phyloP scores from a whole-genome alignment of 495 filamentous ascomycete genomes.

The Hypoxylon perforatum region DNA sequence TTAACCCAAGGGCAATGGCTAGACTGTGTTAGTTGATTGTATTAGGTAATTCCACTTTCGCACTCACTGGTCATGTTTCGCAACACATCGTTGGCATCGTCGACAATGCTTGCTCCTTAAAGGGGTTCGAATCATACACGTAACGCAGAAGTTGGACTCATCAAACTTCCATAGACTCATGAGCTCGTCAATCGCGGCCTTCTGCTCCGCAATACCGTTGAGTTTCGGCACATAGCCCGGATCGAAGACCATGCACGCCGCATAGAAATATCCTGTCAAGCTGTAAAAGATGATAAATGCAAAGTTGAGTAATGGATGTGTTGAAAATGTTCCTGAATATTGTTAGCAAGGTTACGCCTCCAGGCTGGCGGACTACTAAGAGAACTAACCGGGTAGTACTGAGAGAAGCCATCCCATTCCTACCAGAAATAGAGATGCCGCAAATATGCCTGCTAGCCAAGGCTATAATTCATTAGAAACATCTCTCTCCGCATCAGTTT shows the following conservation, averaged over 20 bases:
- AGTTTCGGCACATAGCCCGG: slow-evolving; percentile 96
- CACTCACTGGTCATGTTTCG: slow-evolving; percentile 95
- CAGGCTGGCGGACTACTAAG: not conserved
- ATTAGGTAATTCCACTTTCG: not conserved
- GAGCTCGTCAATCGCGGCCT: slow-evolving; percentile 85
- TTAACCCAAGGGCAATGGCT: slow-evolving; percentile 99
- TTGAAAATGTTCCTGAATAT: slow-evolving; percentile 68
- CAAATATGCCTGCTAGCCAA: slow-evolving; percentile 93
- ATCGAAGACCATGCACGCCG: slow-evolving; percentile 83
- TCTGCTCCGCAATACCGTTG: slow-evolving; percentile 86
- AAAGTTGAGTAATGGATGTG: slow-evolving; percentile 77
- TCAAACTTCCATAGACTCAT: slow-evolving; percentile 88
- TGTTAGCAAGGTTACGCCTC: slow-evolving; percentile 22
- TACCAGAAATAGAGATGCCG: slow-evolving; percentile 85
- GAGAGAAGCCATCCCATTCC: slow-evolving; percentile 77
- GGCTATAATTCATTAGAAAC: slow-evolving; percentile 64
- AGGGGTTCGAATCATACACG: slow-evolving; percentile 92
- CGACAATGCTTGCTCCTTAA: slow-evolving; percentile 95
- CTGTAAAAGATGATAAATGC: slow-evolving; percentile 71
- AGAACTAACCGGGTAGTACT: slow-evolving; percentile 68
- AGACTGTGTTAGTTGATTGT: slow-evolving; percentile 52
- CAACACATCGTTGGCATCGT: slow-evolving; percentile 88
- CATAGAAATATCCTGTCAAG: slow-evolving; percentile 85
- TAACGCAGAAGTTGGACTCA: slow-evolving; percentile 90
- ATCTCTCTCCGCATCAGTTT: not conserved